phyloP scores from a whole-genome alignment of 2,329 filamentous ascomycete species.

The Penicillium freii region DNA sequence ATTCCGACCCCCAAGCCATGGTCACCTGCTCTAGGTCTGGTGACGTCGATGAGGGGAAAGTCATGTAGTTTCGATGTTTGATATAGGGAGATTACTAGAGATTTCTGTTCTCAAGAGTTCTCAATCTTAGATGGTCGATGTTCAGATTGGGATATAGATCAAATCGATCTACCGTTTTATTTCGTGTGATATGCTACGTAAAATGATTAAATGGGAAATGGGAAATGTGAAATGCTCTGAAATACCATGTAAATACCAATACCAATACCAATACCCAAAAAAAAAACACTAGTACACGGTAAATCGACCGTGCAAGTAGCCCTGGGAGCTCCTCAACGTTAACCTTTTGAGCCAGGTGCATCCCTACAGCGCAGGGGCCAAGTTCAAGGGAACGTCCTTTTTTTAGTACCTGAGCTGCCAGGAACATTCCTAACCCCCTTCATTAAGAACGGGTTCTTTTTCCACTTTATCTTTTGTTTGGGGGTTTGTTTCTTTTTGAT shows the following conservation, averaged over 20 bases:
- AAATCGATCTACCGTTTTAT: too few relatives aligned
- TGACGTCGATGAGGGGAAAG: slow-evolving; percentile 8
- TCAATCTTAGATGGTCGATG: too few relatives aligned
- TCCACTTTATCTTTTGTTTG: neutral
- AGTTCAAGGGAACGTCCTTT: slow-evolving; percentile 10
- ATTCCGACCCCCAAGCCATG: slow-evolving; percentile 4
- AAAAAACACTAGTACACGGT: neutral
- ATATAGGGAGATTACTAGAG: neutral
- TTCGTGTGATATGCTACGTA: too few relatives aligned
- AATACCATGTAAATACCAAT: neutral
- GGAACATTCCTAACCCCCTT: slow-evolving; percentile 13
- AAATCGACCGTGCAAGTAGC: slow-evolving; percentile 3
- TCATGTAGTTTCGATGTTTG: neutral
- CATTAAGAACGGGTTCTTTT: neutral
- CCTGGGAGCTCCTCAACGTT: slow-evolving; percentile 16
- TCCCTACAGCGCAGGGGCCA: slow-evolving; percentile 14
- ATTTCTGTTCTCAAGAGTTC: neutral
- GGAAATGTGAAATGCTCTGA: fast-evolving
- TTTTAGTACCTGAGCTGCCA: slow-evolving; percentile 12
- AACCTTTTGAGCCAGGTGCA: slow-evolving; percentile 27
- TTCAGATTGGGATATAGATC: too few relatives aligned
- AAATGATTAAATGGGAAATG: neutral
- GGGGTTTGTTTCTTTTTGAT: neutral
- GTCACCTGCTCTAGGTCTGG: slow-evolving; percentile 7
- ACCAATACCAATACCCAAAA: neutral